Base-by-base conservation (phyloP, 441 rosid species). In the Isatis lusitanica region DNA sequence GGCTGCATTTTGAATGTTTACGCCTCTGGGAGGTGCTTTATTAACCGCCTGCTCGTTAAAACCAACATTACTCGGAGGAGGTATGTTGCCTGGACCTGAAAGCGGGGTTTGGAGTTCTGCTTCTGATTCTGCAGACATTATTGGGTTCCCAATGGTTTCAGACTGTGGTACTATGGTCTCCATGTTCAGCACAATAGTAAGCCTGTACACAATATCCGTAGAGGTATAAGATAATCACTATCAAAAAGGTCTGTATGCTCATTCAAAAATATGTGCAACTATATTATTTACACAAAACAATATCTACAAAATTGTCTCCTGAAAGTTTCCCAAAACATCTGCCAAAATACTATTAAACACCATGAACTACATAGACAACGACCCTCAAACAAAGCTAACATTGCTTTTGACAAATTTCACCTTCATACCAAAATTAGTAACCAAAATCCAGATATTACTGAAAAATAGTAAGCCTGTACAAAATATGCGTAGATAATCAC, bases 71-170 rank as follows among this genome's bases (percentile, higher is more conserved):
- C 42, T 70, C 9, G 79, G 39, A 63, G 24, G 24, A 21, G 24
- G 24, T 21, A 21, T 21, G 24, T 21, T 21, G 24, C 47, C 60
- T 40, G 44, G 63, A 60, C 66, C 84, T 61, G 86, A 79, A 73
- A 79, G 9, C 4, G 79, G 30, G 63, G 80, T 86, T 78, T 85
- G 89, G 66, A 77, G 21, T 33, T 74, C 71, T 46, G 78, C 7
- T n/a, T 82, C 88, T 15, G 87, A 78, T 64, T 84, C 85, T 9
- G 73, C 36, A 74, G 73, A 64, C 70, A 78, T 42, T 64, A 48
- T 83, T 26, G 97, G 93, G 71, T 90, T 93, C 74, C 98, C 98
- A 43, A 91, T 82, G n/a, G 82, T 82, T 51, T 90, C 96, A 67
- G 82, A 85, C 6, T 87, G 88, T 28, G 82, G 88, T 36, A 88